These are phyloP conservation scores for Bruguiera hainesii DNA, from an alignment of 441 rosid species.

Conservation along the genomic window DNA sequence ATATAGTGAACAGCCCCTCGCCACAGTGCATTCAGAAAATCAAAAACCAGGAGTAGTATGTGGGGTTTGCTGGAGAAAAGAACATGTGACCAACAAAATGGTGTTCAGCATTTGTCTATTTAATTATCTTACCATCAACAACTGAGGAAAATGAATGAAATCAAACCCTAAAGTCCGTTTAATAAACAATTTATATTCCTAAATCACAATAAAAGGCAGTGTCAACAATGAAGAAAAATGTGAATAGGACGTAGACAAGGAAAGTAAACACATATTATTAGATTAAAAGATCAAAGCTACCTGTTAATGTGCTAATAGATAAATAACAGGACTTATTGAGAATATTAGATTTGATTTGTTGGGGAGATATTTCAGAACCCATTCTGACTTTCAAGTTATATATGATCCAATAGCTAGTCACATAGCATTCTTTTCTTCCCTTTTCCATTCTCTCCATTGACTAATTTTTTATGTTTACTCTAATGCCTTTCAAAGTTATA, in stretches of 20 bases:
- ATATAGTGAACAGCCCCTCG: slow-evolving; percentile 80
- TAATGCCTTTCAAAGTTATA: background rate
- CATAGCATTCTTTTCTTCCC: background rate
- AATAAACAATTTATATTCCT: too few species aligned
- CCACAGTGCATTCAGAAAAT: slow-evolving; percentile 87
- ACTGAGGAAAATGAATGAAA: too few species aligned
- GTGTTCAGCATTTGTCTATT: background rate
- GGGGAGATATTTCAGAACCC: background rate
- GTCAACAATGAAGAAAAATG: too few species aligned
- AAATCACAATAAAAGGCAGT: too few species aligned
- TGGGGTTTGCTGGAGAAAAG: slow-evolving; percentile 59
- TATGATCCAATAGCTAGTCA: background rate
- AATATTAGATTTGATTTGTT: background rate
- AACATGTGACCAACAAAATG: slow-evolving; percentile 2
- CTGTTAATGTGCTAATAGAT: background rate
- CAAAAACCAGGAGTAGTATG: slow-evolving; percentile 51
- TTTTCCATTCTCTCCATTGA: background rate
- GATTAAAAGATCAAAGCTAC: background rate
- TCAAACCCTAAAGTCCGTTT: too few species aligned
- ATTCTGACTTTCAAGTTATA: background rate
- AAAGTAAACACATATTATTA: too few species aligned
- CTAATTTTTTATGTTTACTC: background rate
- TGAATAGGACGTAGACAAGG: too few species aligned
- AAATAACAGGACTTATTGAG: background rate
- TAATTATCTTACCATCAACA: background rate